Conservation (phyloP, 1,284 basidiomycete genomes). For the Trametes pubescens region DNA sequence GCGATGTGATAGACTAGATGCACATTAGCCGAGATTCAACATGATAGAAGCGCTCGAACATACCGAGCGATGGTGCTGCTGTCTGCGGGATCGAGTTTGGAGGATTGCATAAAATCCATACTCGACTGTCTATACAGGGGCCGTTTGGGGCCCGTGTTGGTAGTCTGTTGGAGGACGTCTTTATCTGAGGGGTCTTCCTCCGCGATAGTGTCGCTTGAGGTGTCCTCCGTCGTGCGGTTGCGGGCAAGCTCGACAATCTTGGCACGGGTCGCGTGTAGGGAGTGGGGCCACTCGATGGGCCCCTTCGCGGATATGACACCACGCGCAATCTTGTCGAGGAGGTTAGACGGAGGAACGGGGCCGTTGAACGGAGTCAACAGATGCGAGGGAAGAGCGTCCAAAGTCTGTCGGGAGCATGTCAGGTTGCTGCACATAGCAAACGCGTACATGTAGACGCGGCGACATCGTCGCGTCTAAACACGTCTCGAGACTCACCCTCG, state of each 20-base stretch:
- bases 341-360: slow-evolving; percentile 79
- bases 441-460: slow-evolving; percentile 11
- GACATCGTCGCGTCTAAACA: slow-evolving; percentile 18
- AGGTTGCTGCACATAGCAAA: slow-evolving; percentile 15
- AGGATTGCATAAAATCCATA: slow-evolving; percentile 79
- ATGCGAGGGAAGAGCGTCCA: slow-evolving; percentile 83
- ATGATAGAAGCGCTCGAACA: slow-evolving; percentile 38
- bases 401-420: slow-evolving; percentile 56
- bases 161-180: slow-evolving; percentile 51
- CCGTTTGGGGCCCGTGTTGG: slow-evolving; percentile 55
- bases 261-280: slow-evolving; percentile 76
- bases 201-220: slow-evolving; percentile 46
- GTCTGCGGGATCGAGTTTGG: slow-evolving; percentile 55
- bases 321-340: slow-evolving; percentile 83
- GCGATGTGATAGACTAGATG: slow-evolving; percentile 67
- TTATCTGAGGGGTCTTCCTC: slow-evolving; percentile 48
- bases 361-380: slow-evolving; percentile 84
- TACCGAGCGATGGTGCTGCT: slow-evolving; percentile 70
- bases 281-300: slow-evolving; percentile 79
- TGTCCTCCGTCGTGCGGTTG: slow-evolving; percentile 62
- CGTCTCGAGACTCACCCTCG: slow-evolving; percentile 58
- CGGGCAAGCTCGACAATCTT: slow-evolving; percentile 81
- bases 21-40: slow-evolving; percentile 26
- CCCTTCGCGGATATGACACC: slow-evolving; percentile 76
- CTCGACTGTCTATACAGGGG: slow-evolving; percentile 81